Conservation (phyloP, 148 eudicot species). For the Rhododendron henanense region DNA sequence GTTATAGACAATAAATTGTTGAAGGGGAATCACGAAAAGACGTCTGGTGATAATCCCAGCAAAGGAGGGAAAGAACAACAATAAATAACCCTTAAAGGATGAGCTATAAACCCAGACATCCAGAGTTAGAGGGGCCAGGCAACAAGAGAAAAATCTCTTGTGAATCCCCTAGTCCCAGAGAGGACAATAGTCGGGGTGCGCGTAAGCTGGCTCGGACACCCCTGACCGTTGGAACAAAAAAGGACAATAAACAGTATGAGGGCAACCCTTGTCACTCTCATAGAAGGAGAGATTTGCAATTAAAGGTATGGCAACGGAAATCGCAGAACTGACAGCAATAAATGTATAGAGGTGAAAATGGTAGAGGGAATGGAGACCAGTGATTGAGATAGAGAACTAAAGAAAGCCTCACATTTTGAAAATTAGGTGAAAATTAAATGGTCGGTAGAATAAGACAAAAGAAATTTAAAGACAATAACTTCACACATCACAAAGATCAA, state of each 20-base stretch:
- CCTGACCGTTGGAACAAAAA: no score
- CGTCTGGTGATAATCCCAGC: background rate
- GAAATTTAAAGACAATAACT: background rate
- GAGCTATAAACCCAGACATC: background rate
- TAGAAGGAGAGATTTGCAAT: conserved; percentile 9
- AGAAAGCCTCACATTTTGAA: background rate
- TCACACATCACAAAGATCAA: background rate
- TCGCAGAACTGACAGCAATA: background rate
- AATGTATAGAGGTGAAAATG: background rate
- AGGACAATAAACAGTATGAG: conserved; percentile 6
- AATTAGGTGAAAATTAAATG: background rate
- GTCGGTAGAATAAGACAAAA: background rate
- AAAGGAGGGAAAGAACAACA: background rate
- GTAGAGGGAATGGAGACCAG: background rate
- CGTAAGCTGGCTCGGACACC: no score
- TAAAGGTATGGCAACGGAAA: background rate
- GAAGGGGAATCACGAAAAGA: conserved; percentile 13
- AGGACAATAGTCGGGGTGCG: no score
- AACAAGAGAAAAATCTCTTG: background rate
- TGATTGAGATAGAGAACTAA: background rate
- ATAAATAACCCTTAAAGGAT: background rate
- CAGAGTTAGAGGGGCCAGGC: background rate
- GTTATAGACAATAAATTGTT: conserved; percentile 27
- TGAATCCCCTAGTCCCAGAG: background rate
- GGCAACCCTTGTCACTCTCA: background rate